Percentiles rank a stretch among this genome's conserved stretches.
Conservation (phyloP, 2,329 filamentous ascomycete species). For the Amauroascus niger region DNA sequence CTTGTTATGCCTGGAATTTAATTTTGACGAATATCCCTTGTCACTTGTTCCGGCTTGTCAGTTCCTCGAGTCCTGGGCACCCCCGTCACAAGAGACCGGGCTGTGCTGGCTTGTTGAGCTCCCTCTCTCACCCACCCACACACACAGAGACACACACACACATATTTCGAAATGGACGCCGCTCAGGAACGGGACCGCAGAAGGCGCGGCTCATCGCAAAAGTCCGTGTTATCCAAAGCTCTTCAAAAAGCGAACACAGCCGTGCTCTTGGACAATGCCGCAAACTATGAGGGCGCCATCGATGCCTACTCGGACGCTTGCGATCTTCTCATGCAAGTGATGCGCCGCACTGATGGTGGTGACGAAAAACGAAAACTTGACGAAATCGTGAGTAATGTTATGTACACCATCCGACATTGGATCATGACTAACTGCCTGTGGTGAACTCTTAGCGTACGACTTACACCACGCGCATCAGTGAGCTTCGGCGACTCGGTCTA, state of each 20-base stretch:
- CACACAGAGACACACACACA: too few species aligned
- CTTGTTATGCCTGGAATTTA: background rate
- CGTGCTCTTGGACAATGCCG: constrained; percentile 88
- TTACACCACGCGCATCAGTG: constrained; percentile 80
- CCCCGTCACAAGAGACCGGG: background rate
- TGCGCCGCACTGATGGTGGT: constrained; percentile 74
- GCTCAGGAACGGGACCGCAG: constrained; percentile 5
- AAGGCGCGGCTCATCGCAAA: constrained; percentile 57
- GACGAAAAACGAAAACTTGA: constrained; percentile 77
- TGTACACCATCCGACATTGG: background rate
- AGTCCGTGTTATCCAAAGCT: constrained; percentile 92
- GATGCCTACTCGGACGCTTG: constrained; percentile 89
- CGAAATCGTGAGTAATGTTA: constrained; percentile 62
- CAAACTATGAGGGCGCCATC: constrained; percentile 85
- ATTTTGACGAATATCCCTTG: background rate
- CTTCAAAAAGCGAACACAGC: constrained; percentile 93
- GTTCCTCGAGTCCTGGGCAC: too few species aligned
- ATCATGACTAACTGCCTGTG: background rate
- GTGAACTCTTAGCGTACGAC: constrained; percentile 57
- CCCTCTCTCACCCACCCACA: too few species aligned
- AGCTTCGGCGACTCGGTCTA: constrained; percentile 62
- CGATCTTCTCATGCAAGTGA: constrained; percentile 73
- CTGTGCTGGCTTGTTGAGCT: background rate
- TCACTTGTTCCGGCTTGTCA: background rate
- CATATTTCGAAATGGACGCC: constrained; percentile 1